These are phyloP conservation scores for Cucurbita moschata DNA, from an alignment of 306 rosid genomes.

Conservation along the genomic window DNA sequence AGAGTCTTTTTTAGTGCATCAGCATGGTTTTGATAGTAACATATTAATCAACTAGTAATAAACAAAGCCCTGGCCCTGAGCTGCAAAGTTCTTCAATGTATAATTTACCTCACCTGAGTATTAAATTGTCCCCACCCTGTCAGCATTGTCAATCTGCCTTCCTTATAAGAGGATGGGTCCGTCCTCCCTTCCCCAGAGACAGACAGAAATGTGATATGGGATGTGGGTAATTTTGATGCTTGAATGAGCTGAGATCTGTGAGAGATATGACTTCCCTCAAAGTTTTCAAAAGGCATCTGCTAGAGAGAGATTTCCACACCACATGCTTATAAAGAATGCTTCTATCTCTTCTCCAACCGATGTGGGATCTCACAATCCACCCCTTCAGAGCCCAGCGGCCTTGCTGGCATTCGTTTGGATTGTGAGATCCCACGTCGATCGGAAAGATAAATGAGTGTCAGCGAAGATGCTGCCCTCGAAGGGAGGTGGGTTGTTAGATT, in stretches of 20 bases:
- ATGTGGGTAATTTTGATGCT: not conserved
- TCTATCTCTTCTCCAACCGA: too few species aligned
- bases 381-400: too few species aligned
- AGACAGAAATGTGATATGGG: not conserved
- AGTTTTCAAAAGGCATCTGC: too few species aligned
- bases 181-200: not conserved
- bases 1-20: not conserved
- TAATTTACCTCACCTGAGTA: not conserved
- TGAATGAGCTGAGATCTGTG: not conserved
- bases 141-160: not conserved
- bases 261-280: not conserved
- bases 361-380: too few species aligned
- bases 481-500: too few species aligned
- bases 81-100: not conserved
- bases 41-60: not conserved
- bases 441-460: too few species aligned
- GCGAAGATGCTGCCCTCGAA: too few species aligned
- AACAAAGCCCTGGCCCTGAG: not conserved
- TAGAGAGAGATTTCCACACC: too few species aligned
- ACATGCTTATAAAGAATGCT: too few species aligned
- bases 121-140: conserved; percentile 1
- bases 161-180: not conserved
- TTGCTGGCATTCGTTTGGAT: too few species aligned
- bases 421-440: too few species aligned
- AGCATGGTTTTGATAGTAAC: not conserved